Percentiles rank a stretch among this genome's conserved stretches.
phyloP scores from a whole-genome alignment of 495 filamentous ascomycete genomes.

The Xylaria scruposa region DNA sequence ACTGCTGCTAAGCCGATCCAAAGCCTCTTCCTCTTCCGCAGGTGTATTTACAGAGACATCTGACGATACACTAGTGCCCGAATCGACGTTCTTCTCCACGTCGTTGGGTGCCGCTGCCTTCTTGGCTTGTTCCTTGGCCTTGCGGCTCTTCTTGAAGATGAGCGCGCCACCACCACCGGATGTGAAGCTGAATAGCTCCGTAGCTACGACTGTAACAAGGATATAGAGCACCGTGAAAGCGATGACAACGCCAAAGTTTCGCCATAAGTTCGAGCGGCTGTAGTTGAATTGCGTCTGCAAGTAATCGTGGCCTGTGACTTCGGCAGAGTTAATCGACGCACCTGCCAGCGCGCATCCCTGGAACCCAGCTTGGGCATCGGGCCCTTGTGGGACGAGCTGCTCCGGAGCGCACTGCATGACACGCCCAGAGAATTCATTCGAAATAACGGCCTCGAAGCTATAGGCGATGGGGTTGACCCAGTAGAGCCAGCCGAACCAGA shows the following conservation, averaged over 20 bases:
- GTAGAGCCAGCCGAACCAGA: slow-evolving; percentile 67
- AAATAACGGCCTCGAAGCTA: slow-evolving; percentile 65
- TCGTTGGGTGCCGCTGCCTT: slow-evolving; percentile 49
- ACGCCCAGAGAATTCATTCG: slow-evolving; percentile 54
- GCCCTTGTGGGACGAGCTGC: slow-evolving; percentile 63
- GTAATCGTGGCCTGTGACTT: slow-evolving; percentile 66
- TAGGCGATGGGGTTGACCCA: slow-evolving; percentile 63
- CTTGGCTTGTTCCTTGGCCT: slow-evolving; percentile 59
- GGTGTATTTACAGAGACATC: slow-evolving; percentile 31
- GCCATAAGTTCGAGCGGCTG: slow-evolving; percentile 71
- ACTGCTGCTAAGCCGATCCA: slow-evolving; percentile 63
- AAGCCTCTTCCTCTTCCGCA: slow-evolving; percentile 55
- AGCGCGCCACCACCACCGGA: slow-evolving; percentile 64
- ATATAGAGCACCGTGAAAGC: slow-evolving; percentile 75
- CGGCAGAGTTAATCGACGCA: slow-evolving; percentile 47
- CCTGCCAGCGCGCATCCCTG: slow-evolving; percentile 71
- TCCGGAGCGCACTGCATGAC: slow-evolving; percentile 63
- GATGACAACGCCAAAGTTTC: slow-evolving; percentile 79
- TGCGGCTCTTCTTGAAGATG: slow-evolving; percentile 71
- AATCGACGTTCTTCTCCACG: slow-evolving; percentile 51
- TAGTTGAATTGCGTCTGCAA: slow-evolving; percentile 64
- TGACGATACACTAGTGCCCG: slow-evolving; percentile 30
- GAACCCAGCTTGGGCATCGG: slow-evolving; percentile 52
- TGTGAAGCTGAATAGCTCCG: slow-evolving; percentile 41
- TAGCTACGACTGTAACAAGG: slow-evolving; percentile 65